phyloP scores from a whole-genome alignment of 2,329 filamentous ascomycete genomes.

The Stagonosporopsis tanaceti region DNA sequence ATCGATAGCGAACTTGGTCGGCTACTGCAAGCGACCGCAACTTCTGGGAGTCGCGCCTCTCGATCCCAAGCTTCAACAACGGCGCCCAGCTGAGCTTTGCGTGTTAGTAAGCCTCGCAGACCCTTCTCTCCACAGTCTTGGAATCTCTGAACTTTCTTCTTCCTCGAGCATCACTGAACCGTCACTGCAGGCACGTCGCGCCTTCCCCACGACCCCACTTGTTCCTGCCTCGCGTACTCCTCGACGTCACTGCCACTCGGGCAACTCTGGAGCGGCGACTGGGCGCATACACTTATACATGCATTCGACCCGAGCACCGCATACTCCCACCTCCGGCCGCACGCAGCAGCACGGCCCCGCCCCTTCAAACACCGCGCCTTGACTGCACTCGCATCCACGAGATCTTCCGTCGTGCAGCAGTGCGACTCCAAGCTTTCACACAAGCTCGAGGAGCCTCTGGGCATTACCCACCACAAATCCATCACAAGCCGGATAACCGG shows the following conservation, averaged over 20 bases:
- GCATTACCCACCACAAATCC: constrained; percentile 14
- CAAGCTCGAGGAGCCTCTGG: constrained; percentile 21
- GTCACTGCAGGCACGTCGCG: constrained; percentile 9
- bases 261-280: constrained; percentile 56
- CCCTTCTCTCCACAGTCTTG: constrained; percentile 19
- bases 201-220: constrained; percentile 20
- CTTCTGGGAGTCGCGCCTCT: constrained; percentile 22
- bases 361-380: constrained; percentile 19
- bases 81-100: constrained; percentile 26
- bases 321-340: constrained; percentile 31
- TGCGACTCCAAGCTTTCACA: constrained; percentile 19
- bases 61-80: constrained; percentile 27
- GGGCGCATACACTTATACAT: constrained; percentile 59
- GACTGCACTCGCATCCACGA: constrained; percentile 1
- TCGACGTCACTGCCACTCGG: constrained; percentile 30
- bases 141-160: constrained; percentile 15
- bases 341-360: constrained; percentile 24
- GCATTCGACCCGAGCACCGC: constrained; percentile 44
- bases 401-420: not conserved
- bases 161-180: constrained; percentile 20
- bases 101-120: constrained; percentile 24
- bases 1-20: constrained; percentile 6
- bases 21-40: constrained; percentile 14
- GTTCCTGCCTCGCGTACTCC: constrained; percentile 9
- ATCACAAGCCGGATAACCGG: constrained; percentile 21